These are phyloP conservation scores for Talaromyces sp. DNA, from an alignment of 2,329 filamentous ascomycete genomes.

Conservation along the genomic window DNA sequence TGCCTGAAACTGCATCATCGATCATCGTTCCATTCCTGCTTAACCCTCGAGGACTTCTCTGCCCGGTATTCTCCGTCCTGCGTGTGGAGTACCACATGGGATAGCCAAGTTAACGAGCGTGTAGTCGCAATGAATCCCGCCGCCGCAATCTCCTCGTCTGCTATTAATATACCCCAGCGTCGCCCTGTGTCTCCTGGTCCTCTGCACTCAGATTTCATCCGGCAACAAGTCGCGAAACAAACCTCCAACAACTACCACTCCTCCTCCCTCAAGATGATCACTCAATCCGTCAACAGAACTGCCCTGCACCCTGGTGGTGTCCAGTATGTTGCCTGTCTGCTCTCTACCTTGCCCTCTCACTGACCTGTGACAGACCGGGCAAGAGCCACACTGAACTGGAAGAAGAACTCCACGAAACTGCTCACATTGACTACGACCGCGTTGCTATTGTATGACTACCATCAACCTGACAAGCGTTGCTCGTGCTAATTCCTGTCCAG, in stretches of 20 bases:
- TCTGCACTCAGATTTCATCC: constrained; percentile 50
- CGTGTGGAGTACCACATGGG: constrained; percentile 33
- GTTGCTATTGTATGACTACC: constrained; percentile 77
- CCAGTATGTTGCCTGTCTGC: constrained; percentile 56
- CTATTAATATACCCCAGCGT: constrained; percentile 39
- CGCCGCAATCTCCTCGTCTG: constrained; percentile 24
- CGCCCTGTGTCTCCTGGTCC: constrained; percentile 41
- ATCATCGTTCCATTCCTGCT: constrained; percentile 3
- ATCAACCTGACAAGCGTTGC: background rate
- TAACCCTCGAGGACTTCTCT: background rate
- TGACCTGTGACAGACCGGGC: constrained; percentile 55
- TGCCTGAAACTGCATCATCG: background rate
- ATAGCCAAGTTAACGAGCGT: constrained; percentile 18
- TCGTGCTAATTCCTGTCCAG: constrained; percentile 27
- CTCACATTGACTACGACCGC: constrained; percentile 98
- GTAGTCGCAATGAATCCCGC: constrained; percentile 20
- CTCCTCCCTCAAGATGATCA: constrained; percentile 49
- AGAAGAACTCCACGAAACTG: constrained; percentile 93
- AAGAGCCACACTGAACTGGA: constrained; percentile 93
- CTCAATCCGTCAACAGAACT: constrained; percentile 76
- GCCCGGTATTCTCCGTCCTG: constrained; percentile 34
- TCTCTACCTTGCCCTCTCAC: background rate
- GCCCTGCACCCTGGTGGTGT: constrained; percentile 86
- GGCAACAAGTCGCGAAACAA: constrained; percentile 54
- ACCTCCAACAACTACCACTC: constrained; percentile 55